Conservation (phyloP, 176 grass and related monocot species). For the Bromus sterilis region DNA sequence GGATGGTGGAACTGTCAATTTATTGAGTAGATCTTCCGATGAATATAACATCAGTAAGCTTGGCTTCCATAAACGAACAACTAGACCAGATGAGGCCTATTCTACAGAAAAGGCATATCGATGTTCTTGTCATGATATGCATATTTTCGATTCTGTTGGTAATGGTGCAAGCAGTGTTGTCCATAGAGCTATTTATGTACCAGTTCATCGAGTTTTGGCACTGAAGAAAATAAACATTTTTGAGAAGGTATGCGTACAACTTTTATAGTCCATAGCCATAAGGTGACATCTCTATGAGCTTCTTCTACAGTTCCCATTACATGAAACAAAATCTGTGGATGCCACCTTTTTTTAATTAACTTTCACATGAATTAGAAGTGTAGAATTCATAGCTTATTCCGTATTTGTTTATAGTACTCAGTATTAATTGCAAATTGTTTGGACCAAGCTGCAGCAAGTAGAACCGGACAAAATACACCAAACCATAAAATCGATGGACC, state of each 20-base stretch:
- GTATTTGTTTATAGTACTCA: not conserved
- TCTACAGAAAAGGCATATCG: constrained; percentile 69
- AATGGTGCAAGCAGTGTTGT: constrained; percentile 92
- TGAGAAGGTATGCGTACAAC: constrained; percentile 52
- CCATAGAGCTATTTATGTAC: constrained; percentile 75
- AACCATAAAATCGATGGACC: not conserved
- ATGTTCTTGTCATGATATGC: constrained; percentile 89
- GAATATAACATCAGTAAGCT: constrained; percentile 94
- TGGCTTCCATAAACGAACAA: constrained; percentile 56
- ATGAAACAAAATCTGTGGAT: not conserved
- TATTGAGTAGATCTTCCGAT: constrained; percentile 74
- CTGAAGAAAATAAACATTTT: constrained; percentile 94
- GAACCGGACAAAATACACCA: not conserved
- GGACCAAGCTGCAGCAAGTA: not conserved
- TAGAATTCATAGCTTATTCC: not conserved
- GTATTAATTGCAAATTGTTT: not conserved
- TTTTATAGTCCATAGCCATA: not conserved
- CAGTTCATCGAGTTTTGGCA: constrained; percentile 80
- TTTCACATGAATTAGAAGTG: not conserved
- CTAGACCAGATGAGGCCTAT: constrained; percentile 35
- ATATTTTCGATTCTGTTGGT: constrained; percentile 86
- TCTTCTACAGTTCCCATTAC: not conserved
- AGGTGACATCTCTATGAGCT: not conserved
- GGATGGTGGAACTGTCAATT: constrained; percentile 85
- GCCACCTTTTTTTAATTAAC: not conserved